Conservation (phyloP, 805 yeast species). For the Wickerhamiella qilinensis region DNA sequence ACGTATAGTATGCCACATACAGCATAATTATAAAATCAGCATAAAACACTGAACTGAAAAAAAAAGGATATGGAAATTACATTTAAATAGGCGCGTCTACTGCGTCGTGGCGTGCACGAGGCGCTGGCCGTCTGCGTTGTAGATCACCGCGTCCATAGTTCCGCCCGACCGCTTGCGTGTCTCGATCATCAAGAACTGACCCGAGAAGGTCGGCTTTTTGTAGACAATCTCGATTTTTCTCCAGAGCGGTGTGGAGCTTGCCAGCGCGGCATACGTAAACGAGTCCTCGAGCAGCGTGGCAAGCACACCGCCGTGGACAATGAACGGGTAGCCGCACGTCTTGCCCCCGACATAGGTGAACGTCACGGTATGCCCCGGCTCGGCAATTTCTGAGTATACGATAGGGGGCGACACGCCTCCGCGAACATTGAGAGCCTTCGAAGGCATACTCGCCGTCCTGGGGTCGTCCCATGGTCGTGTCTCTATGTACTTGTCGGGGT, state of each 20-base stretch:
- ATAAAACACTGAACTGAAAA: neutral
- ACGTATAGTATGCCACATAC: constrained; percentile 15
- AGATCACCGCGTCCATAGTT: constrained; percentile 36
- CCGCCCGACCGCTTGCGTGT: constrained; percentile 27
- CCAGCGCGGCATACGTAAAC: constrained; percentile 33
- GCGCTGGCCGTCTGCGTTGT: constrained; percentile 34
- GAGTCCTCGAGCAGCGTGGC: constrained; percentile 71
- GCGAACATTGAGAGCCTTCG: constrained; percentile 31
- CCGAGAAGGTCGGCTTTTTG: constrained; percentile 58
- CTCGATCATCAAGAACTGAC: constrained; percentile 55
- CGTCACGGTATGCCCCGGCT: constrained; percentile 42
- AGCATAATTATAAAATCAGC: constrained; percentile 1
- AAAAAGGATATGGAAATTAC: too few relatives aligned
- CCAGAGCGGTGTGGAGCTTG: constrained; percentile 9
- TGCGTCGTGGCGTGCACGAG: constrained; percentile 35
- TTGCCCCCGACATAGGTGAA: constrained; percentile 64
- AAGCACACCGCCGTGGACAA: constrained; percentile 78
- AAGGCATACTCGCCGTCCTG: constrained; percentile 12
- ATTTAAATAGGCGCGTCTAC: too few relatives aligned
- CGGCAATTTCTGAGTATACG: constrained; percentile 41
- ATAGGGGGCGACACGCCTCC: constrained; percentile 74
- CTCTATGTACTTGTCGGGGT: constrained; percentile 24
- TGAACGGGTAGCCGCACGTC: constrained; percentile 72
- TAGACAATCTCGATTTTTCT: constrained; percentile 29
- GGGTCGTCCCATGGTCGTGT: constrained; percentile 29